Conservation (phyloP, 495 filamentous ascomycete species). For the Penicillium samsonianum region DNA sequence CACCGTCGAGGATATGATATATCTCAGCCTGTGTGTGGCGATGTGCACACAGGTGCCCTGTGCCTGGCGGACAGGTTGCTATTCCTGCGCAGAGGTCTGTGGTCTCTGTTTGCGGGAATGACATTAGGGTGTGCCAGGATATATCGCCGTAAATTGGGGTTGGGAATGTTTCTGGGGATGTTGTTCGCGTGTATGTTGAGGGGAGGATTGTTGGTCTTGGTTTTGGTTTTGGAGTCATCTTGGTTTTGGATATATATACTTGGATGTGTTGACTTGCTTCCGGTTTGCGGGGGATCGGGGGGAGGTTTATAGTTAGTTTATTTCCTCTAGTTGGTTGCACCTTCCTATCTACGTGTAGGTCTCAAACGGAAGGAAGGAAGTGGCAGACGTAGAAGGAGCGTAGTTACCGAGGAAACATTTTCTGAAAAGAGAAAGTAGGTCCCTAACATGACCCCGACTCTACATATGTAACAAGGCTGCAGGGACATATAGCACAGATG, state of each 20-base stretch:
- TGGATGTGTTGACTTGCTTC: no score
- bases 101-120: constrained; percentile 27
- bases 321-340: not conserved
- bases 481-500: not conserved
- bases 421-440: not conserved
- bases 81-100: constrained; percentile 36
- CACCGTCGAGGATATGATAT: constrained; percentile 39
- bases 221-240: not conserved
- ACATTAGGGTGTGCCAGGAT: constrained; percentile 42
- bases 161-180: constrained; percentile 25
- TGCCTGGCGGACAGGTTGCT: constrained; percentile 26
- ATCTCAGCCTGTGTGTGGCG: constrained; percentile 41
- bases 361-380: not conserved
- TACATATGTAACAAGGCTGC: not conserved
- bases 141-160: constrained; percentile 19
- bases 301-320: not conserved
- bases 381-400: not conserved
- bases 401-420: not conserved
- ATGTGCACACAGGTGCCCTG: constrained; percentile 35
- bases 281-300: not conserved
- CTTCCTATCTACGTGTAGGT: not conserved
- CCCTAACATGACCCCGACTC: not conserved
- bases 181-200: not conserved
- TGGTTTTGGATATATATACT: not conserved
- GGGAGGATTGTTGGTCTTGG: constrained; percentile 16